Conservation (phyloP, 768 basidiomycete species). For the Boletus sp. region DNA sequence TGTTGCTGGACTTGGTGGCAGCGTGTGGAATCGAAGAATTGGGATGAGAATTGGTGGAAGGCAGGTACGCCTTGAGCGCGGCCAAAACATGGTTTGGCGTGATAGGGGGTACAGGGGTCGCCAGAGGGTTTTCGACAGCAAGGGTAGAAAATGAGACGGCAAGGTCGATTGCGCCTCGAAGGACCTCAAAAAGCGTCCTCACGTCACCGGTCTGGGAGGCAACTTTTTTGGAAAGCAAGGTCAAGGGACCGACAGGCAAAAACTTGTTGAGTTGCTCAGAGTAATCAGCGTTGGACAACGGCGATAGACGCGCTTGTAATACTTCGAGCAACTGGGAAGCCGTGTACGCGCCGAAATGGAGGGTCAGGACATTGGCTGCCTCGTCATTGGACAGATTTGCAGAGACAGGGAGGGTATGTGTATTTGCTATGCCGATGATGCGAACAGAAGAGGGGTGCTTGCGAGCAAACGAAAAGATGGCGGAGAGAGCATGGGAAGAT, state of each 20-base stretch:
- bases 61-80: constrained; percentile 70
- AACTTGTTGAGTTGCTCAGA: constrained; percentile 45
- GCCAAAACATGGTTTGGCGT: constrained; percentile 67
- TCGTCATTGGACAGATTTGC: constrained; percentile 35
- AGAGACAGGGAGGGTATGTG: constrained; percentile 74
- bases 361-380: constrained; percentile 48
- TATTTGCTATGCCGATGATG: constrained; percentile 84
- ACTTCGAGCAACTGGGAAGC: constrained; percentile 68
- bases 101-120: constrained; percentile 41
- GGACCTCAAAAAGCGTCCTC: constrained; percentile 72
- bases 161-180: constrained; percentile 75
- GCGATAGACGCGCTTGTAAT: constrained; percentile 57
- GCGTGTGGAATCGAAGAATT: constrained; percentile 17
- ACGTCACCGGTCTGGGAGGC: constrained; percentile 84
- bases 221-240: constrained; percentile 73
- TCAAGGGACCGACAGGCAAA: constrained; percentile 60
- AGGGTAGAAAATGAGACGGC: constrained; percentile 38
- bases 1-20: constrained; percentile 34
- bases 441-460: constrained; percentile 52
- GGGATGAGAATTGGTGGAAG: constrained; percentile 31
- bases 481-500: constrained; percentile 51
- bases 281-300: constrained; percentile 40
- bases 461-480: constrained; percentile 68
- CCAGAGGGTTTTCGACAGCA: constrained; percentile 25
- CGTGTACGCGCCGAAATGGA: constrained; percentile 82